Evolutionary conservation across 2,329 filamentous ascomycete genomes (phyloP), one percentile per base, ranked within the genome.

Genomic region (Aspergillus novoparasiticus): DNA sequence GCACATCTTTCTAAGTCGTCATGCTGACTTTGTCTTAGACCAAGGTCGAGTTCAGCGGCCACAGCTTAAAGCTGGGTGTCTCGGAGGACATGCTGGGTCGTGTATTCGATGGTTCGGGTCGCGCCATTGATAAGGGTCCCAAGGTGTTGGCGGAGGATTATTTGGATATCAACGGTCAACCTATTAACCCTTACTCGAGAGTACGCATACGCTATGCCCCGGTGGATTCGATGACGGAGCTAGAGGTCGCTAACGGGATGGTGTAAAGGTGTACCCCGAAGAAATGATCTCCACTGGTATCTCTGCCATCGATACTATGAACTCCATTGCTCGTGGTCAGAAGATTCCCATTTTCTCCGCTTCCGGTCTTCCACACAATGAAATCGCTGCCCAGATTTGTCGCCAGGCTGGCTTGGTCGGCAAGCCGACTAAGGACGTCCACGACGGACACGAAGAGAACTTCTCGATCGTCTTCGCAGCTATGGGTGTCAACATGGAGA

Each of bases 201-300:
- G 94, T 96, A 86, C 73, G 64, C 59, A 26, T 50, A 11, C 50
- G 41, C 26, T 55, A 30, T 36, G 4, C 51, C 51, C 51, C 11
- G 1, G 51, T 34, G 51, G 21, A 23, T 14, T 36, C 21, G 9
- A 54, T 21, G 19, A n/a, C 19, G 39, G 26, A 32, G 64, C 66
- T 70, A 64, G 23, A 11, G n/a, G 26, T 28, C 9, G 41, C 51
- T 41, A n/a, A 75, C 59, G 23, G 50, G 36, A 39, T 43, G 28
- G 26, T 32, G 5, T 41, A 28, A 68, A 96, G 93, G 92, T 97
- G 71, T 99, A 99, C 78, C 95, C 95, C 75, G 95, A 99, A 84
- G 96, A 99, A 83, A 99, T 99, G 94, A 98, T 99, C 75, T 95
- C 94, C 41, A 99, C 95, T 55, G 95, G 95, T 89, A 99, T 99